Percentiles rank a stretch among this genome's conserved stretches.
Evolutionary conservation across 2,329 filamentous ascomycete genomes (phyloP).

Genomic region (Claviceps cyperi): DNA sequence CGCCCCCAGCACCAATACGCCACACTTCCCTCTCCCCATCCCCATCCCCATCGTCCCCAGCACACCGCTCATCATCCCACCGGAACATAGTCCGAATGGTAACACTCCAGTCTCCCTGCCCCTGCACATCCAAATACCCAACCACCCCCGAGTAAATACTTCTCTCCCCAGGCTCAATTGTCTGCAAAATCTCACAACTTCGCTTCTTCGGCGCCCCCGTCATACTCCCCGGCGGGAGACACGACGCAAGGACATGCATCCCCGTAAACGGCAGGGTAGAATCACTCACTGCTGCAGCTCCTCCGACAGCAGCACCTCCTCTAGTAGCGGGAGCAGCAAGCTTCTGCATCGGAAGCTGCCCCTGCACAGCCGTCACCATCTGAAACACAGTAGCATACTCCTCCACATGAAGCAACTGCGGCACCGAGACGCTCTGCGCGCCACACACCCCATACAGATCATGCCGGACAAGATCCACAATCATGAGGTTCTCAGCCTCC

Average conservation of each 20-base stretch:
- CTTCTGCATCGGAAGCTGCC: conserved; percentile 31
- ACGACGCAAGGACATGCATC: conserved; percentile 61
- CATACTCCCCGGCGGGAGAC: conserved; percentile 85
- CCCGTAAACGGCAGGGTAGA: conserved; percentile 34
- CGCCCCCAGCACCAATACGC: conserved; percentile 80
- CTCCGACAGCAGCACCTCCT: neutral
- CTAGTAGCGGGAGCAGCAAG: conserved; percentile 1
- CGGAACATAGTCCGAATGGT: conserved; percentile 72
- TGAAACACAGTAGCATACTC: conserved; percentile 86
- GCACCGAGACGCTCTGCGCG: conserved; percentile 56
- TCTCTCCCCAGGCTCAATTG: conserved; percentile 51
- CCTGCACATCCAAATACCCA: conserved; percentile 77
- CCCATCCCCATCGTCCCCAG: neutral
- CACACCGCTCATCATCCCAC: conserved; percentile 44
- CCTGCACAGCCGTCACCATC: conserved; percentile 79
- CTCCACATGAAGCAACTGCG: conserved; percentile 71
- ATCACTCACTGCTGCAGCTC: neutral
- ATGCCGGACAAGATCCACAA: conserved; percentile 89
- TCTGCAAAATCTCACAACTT: conserved; percentile 66
- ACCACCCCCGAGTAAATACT: conserved; percentile 80
- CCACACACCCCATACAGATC: conserved; percentile 79
- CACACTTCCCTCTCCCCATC: conserved; percentile 42
- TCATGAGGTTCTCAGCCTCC: conserved; percentile 94
- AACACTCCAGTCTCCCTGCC: conserved; percentile 80
- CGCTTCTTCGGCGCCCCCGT: conserved; percentile 91